Evolutionary conservation across 352 stramenopile genomes (phyloP).

Genomic region (Phytophthora agathidicida): DNA sequence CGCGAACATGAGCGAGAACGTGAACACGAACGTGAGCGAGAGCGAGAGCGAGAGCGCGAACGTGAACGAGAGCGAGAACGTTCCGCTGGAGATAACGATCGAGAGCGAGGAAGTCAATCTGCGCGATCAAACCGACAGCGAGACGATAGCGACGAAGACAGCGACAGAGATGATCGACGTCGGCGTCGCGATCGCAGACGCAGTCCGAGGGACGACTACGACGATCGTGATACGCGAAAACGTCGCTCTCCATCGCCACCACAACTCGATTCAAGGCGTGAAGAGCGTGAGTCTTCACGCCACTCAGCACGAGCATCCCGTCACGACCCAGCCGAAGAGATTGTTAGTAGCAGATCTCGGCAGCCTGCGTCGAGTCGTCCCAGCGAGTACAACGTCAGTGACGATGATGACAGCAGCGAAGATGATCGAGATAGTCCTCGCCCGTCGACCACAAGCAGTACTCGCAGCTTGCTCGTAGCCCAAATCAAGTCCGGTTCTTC

Average conservation of each 20-base stretch:
- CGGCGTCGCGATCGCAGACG: slow-evolving; percentile 5
- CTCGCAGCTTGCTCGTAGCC: slow-evolving; percentile 51
- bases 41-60: slow-evolving; percentile 10
- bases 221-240: slow-evolving; percentile 13
- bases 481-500: slow-evolving; percentile 63
- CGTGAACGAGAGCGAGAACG: slow-evolving; percentile 9
- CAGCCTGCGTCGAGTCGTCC: slow-evolving; percentile 1
- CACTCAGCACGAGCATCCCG: slow-evolving; percentile 3
- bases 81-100: slow-evolving; percentile 2
- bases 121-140: slow-evolving; percentile 9
- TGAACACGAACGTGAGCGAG: background rate
- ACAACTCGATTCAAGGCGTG: slow-evolving; percentile 7
- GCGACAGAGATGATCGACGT: slow-evolving; percentile 5
- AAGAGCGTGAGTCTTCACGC: slow-evolving; percentile 11
- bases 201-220: slow-evolving; percentile 7
- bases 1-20: slow-evolving; percentile 13
- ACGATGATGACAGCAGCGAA: slow-evolving; percentile 44
- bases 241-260: slow-evolving; percentile 18
- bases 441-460: slow-evolving; percentile 34
- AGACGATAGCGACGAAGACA: slow-evolving; percentile 22
- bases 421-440: slow-evolving; percentile 33
- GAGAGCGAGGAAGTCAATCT: slow-evolving; percentile 8
- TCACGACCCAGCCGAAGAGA: slow-evolving; percentile 15
- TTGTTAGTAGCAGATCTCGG: background rate
- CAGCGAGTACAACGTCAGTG: slow-evolving; percentile 12